Evolutionary conservation across 2,329 filamentous ascomycete species (phyloP), one percentile per base, ranked within the genome.

Genomic region (Pochonia chlamydosporia): DNA sequence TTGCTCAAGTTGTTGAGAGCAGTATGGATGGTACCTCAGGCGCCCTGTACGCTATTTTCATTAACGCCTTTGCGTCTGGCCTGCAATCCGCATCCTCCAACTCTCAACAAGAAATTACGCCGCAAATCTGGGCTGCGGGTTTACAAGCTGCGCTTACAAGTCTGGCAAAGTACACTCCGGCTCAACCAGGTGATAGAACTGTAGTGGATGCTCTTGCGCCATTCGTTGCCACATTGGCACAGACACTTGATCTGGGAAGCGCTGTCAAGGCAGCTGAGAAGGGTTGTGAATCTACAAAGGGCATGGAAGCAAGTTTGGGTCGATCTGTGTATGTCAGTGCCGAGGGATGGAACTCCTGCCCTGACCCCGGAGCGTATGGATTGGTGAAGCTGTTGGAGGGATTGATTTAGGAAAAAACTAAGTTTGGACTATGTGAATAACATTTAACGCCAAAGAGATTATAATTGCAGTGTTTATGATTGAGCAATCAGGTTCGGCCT

Each of bases 281-380:
- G 48, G 85, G 83, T 1, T 78, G 83, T 20, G 80, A 85, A 54
- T 74, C 76, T 5, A 90, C 86, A 21, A 87, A 84, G 65, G 79
- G 77, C 21, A 88, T 89, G 85, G 81, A 82, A 61, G 84, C 86
- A 35, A 85, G 78, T 57, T 65, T 90, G 37, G 86, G 86, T n/a
- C 71, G 86, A 44, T 78, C 82, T 3, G 85, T 89, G 6, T 89
- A 90, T 62, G 81, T 89, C 44, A 84, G 82, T 31, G 78, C 81
- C 51, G 77, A 71, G 67, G 83, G 81, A 31, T 87, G 73, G 72
- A 79, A 74, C 65, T 71, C 84, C 56, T 76, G 88, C n/a, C 84
- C 85, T 16, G 86, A 89, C 68, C 86, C 86, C 3, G 84, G 84
- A 24, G 84, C 84, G 7, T 64, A 66, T 56, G 68, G 67, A 1